Base-by-base conservation (phyloP, 164 flowering plant species). In the Dillenia suffruticosa region DNA sequence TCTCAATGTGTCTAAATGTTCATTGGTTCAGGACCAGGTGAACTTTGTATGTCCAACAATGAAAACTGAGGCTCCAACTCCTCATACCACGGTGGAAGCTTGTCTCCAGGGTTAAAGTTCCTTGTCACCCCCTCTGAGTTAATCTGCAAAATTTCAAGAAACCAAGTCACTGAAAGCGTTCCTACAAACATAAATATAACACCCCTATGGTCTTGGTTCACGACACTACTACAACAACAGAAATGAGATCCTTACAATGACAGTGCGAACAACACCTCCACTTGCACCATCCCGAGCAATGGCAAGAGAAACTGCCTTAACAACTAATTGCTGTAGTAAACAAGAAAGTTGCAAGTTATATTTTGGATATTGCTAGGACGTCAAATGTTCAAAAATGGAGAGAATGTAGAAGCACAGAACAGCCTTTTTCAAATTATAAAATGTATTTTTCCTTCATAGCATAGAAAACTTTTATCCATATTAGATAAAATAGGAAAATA, bases 251-350 rank as follows among this genome's bases (percentile, higher is more conserved):
- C 97, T 92, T 65, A 95, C 99, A 64, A 74, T 87, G 62, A 95
- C 99, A 51, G 99, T 95, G 12, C 99, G 92, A 51, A 95, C 92
- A 57, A 95, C 99, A 46, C 99, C 99, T 10, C 99, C 99, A 73
- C 99, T 95, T 17, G 99, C 99, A 77, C 99, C 99, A 77, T 95
- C 99, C 16, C 99, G 84, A 49, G 99, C 99, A 70, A 95, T 95
- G 66, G 99, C 99, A 66, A 95, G 97, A 47, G 99, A 95, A 63
- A 95, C 99, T 14, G 99, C 97, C 76, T 95, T 92, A 15, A 88
- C 88, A 61, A 95, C 99, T 49, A 95, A 59, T 81, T 86, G 68
- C 99, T 95, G 94, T 73, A 75, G 45, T 44, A 9, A 44, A 10
- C 2, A 3, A 32, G 6, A 32, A 32, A 32, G 40, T 7, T 32